Evolutionary conservation across 805 yeast genomes (phyloP), one percentile per base, ranked within the genome.

Genomic region (Crinitomyces ghanaensis): DNA sequence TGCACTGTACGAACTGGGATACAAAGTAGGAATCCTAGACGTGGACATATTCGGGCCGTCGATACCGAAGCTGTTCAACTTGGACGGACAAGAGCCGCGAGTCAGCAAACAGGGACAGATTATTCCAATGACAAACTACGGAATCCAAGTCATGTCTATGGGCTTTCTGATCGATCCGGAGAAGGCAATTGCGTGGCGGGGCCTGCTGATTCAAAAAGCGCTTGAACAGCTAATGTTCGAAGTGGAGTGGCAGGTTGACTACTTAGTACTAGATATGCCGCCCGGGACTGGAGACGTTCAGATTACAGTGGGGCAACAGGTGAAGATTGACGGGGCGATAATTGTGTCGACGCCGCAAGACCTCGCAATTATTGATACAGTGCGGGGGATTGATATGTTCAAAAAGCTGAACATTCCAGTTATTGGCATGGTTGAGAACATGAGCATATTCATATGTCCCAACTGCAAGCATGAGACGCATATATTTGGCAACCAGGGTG

Each of bases 221-320:
- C 53, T 83, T 16, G 84, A 83, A 45, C 94, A 83, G 48, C 62
- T 83, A n/a, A 50, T 83, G 6, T 83, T 77, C 45, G 93, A 83
- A 35, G 93, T 83, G 1, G 69, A 74, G 28, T 83, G 94, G 94
- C 49, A 53, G 4, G 50, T 82, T 28, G 93, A 83, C 49, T 65
- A 74, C 15, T 58, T 83, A 30, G 77, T 83, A 2, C 60, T 83
- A 7, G 94, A 83, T 46, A 69, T 83, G 80, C 94, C 94, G 0
- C 94, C 94, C 1, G 94, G 94, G 2, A 83, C 94, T 0, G 94
- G 94, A 13, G 94, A 83, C 50, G 76, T 81, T 0, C 94, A 83
- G 48, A 62, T 83, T 35, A 78, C 93, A 0, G 63, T 83, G n/a
- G 74, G 84, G 18, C 94, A 83, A 53, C 78, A 74, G 45, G 52